Percentiles rank a stretch among this genome's conserved stretches.
These are phyloP conservation scores for Mychonastes homosphaera DNA, from an alignment of 139 green algal genomes.

Conservation along the genomic window DNA sequence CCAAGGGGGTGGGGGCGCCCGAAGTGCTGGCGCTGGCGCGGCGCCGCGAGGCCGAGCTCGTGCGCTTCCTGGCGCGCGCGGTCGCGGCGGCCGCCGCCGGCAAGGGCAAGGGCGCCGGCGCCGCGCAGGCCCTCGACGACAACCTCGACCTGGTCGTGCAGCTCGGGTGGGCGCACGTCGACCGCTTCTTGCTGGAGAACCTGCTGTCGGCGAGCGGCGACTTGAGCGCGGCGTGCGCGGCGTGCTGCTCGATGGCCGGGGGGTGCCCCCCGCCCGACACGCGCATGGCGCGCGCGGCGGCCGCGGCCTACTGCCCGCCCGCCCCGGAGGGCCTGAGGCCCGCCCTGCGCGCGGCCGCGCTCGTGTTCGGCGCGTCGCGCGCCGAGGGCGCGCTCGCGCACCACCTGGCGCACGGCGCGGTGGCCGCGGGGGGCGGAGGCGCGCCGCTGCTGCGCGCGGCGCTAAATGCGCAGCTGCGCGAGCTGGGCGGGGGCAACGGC, in stretches of 20 bases:
- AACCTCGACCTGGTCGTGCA: conserved; percentile 54
- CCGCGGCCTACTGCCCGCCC: no score
- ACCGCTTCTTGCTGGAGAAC: conserved; percentile 40
- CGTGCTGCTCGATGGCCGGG: background rate
- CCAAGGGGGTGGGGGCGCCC: background rate
- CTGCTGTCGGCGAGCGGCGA: conserved; percentile 35
- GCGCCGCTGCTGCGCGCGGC: conserved; percentile 30
- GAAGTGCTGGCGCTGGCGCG: conserved; percentile 34
- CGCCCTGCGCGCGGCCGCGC: no score
- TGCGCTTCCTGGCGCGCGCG: conserved; percentile 5
- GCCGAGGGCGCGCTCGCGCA: no score
- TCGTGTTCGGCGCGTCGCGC: no score
- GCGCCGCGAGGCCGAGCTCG: conserved; percentile 23
- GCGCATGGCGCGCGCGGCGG: no score
- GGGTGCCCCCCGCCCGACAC: background rate
- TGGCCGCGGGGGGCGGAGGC: conserved; percentile 21
- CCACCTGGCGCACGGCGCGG: conserved; percentile 26
- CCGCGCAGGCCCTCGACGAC: conserved; percentile 38
- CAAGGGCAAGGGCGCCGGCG: conserved; percentile 20
- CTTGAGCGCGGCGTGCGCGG: no score
- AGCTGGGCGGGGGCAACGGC: conserved; percentile 33
- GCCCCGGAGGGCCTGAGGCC: no score
- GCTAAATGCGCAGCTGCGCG: conserved; percentile 35
- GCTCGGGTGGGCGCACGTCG: conserved; percentile 66
- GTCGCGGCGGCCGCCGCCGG: conserved; percentile 1